Evolutionary conservation across 495 filamentous ascomycete genomes (phyloP).

Genomic region (Aspergillus nidulans): DNA sequence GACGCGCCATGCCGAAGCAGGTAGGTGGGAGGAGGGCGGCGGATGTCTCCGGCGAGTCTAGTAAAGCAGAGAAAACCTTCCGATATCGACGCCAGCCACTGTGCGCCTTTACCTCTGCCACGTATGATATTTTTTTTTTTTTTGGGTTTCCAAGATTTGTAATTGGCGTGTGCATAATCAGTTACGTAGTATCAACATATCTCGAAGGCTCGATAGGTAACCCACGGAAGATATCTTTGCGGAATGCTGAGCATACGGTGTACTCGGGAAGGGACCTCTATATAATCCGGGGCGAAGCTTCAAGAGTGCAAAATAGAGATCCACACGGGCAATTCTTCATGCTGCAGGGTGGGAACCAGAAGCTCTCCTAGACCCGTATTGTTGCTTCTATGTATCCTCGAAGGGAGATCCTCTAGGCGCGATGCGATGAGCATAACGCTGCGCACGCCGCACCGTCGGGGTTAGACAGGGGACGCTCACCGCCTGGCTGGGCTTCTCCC

Average conservation of each 20-base stretch:
- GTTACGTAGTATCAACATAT: background rate
- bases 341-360: constrained; percentile 7
- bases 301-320: constrained; percentile 12
- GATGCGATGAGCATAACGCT: constrained; percentile 1
- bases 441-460: background rate
- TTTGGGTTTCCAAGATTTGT: background rate
- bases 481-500: constrained; percentile 11
- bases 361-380: constrained; percentile 1
- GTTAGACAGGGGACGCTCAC: constrained; percentile 9
- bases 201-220: background rate
- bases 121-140: constrained; percentile 1
- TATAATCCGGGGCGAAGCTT: constrained; percentile 21
- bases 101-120: constrained; percentile 9
- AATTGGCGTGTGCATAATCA: background rate
- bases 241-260: background rate
- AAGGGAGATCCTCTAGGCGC: constrained; percentile 10
- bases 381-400: background rate
- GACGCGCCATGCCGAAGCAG: constrained; percentile 8
- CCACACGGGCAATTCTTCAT: constrained; percentile 19
- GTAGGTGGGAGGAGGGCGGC: constrained; percentile 7
- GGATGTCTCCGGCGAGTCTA: background rate
- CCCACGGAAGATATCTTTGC: background rate
- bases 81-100: constrained; percentile 11
- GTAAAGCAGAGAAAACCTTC: background rate
- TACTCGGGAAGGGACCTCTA: background rate